Percentiles rank a stretch among this genome's conserved stretches.
Conservation (phyloP, 352 stramenopile species). For the Pythium scleroteichum region DNA sequence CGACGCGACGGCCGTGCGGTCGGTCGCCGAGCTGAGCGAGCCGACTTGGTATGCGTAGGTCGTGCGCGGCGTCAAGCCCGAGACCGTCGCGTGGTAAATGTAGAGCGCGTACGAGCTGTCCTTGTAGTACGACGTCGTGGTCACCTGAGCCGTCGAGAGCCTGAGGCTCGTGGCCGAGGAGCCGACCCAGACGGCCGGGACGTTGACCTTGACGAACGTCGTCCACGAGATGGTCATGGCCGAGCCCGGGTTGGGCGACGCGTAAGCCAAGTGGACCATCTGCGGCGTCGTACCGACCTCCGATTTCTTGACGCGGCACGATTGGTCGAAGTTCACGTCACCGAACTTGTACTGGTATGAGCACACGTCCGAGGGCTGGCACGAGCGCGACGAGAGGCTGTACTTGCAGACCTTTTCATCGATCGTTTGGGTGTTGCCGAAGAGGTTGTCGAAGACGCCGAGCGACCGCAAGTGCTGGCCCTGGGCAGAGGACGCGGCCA, state of each 20-base stretch:
- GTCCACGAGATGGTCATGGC: slow-evolving; percentile 52
- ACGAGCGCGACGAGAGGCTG: slow-evolving; percentile 3
- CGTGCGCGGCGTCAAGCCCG: slow-evolving; percentile 35
- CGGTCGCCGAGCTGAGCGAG: neutral
- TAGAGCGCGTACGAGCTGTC: slow-evolving; percentile 46
- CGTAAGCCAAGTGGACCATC: slow-evolving; percentile 53
- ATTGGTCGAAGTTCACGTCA: slow-evolving; percentile 17
- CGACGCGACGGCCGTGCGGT: slow-evolving; percentile 11
- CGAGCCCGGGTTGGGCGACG: slow-evolving; percentile 33
- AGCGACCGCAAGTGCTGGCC: neutral
- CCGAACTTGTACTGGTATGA: slow-evolving; percentile 23
- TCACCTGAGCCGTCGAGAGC: slow-evolving; percentile 20
- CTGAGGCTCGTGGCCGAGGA: slow-evolving; percentile 12
- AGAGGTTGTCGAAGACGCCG: neutral
- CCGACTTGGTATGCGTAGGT: slow-evolving; percentile 44
- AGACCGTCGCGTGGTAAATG: slow-evolving; percentile 46
- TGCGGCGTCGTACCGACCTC: slow-evolving; percentile 27
- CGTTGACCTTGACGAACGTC: slow-evolving; percentile 30
- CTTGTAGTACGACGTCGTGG: slow-evolving; percentile 35
- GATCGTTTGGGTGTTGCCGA: neutral
- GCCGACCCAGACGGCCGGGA: slow-evolving; percentile 44
- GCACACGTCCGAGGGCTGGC: slow-evolving; percentile 9
- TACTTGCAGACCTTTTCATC: slow-evolving; percentile 17
- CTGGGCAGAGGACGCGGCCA: neutral
- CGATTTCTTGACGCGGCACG: slow-evolving; percentile 20